Evolutionary conservation across 2,329 filamentous ascomycete genomes (phyloP), one percentile per base, ranked within the genome.

Genomic region (Graphiopsis chlorocephala): DNA sequence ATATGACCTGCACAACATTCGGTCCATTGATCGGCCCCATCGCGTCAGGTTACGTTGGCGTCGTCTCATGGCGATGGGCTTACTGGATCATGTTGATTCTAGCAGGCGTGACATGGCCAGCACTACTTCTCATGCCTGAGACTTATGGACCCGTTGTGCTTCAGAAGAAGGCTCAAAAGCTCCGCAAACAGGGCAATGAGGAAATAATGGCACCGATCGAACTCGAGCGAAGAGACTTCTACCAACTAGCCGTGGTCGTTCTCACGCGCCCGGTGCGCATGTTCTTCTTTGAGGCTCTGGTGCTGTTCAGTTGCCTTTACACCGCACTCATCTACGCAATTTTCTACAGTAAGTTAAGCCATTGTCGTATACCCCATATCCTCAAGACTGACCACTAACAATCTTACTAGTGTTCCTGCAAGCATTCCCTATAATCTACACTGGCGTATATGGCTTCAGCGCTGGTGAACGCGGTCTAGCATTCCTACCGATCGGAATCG

Each of bases 1-100:
- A 88, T 77, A 88, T 89, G 83, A 85, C 84, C 23, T 87, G 83
- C n/a, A 91, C 89, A 3, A 83, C 85, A 1, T 85, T 86, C 47
- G 89, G 89, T 0, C 89, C 88, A 0, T 81, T 91, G n/a, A 75
- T 88, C 2, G 86, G 87, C 0, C 89, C 89, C 4, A 85, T 89
- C 17, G 82, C 89, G 28, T 86, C 86, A 0, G 89, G 88, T 17
- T 90, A 84, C 75, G 83, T 85, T 45, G 80, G 85, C 1, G 82
- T 80, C 1, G 82, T 89, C 31, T 84, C 83, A 26, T 91, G 89
- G 89, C 83, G 86, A 47, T 91, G 89, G 89, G 78, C 84, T 1
- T 90, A 90, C 71, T 91, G 88, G 85, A 83, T 92, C 26, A 88
- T 81, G 17, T 79, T 91, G 20, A 90, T 93, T 23, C 80, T 90